Evolutionary conservation across 805 yeast species (phyloP), one percentile per base, ranked within the genome.

Genomic region (Saccharomyces paradoxus): DNA sequence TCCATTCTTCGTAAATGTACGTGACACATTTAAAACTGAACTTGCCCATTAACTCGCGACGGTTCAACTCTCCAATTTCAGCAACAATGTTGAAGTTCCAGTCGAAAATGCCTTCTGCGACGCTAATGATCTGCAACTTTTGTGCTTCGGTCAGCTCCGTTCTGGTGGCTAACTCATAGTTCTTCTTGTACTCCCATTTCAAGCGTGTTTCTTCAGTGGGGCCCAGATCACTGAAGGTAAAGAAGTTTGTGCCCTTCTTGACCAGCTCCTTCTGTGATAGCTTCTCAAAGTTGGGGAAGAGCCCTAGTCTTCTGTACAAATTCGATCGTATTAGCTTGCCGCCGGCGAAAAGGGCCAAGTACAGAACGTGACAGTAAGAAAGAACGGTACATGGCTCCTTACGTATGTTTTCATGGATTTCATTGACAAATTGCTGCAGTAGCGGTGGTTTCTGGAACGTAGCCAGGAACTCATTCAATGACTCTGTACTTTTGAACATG

Each of bases 321-420:
- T 83, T 79, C 0, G 90, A 82, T 56, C 84, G 74, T 81, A 89
- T 77, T 32, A 88, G 75, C 58, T 83, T 76, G 17, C 95, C 96
- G 51, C 96, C 96, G 1, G 96, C 96, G 73, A 88, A 88, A 51
- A 88, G 77, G 0, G 94, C 96, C 64, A 88, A 72, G 70, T 88
- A 88, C 81, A 88, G 78, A 50, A 87, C 94, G 67, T 88, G 96
- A 74, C 89, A 81, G 69, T 88, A 88, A 4, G 96, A 94, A 49
- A 88, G 74, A 41, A 88, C 69, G 22, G 87, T 69, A 60, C 86
- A 81, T 7, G 96, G 96, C 63, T 84, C 83, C 48, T 78, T 82
- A 47, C 64, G 65, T 37, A 86, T 78, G 8, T 76, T 77, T 50
- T 71, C 66, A 41, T 74, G 71, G 54, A 88, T 86, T 65, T 85